Evolutionary conservation across 2,329 filamentous ascomycete species (phyloP).

Genomic region (Fusarium musae): DNA sequence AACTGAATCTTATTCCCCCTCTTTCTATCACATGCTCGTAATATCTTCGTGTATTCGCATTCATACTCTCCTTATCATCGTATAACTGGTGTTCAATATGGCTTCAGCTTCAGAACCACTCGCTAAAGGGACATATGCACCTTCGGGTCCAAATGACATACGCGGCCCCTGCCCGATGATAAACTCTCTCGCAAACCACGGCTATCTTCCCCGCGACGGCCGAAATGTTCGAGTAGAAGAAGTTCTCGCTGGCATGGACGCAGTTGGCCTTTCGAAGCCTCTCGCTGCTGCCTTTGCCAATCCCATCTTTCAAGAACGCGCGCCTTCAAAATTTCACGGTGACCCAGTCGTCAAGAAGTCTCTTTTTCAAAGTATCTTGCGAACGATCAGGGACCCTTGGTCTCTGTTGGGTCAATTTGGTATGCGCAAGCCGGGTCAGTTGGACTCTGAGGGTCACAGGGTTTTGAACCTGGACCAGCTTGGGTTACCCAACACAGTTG

Average conservation of each 20-base stretch:
- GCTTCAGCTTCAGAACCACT: conserved; percentile 14
- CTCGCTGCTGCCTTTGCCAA: conserved; percentile 37
- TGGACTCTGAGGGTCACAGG: conserved; percentile 26
- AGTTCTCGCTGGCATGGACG: conserved; percentile 27
- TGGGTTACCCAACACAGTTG: conserved; percentile 28
- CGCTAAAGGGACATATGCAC: conserved; percentile 32
- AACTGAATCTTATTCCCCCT: not conserved
- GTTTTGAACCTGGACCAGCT: conserved; percentile 40
- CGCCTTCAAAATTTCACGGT: conserved; percentile 9
- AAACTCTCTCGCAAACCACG: conserved; percentile 42
- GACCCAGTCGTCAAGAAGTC: conserved; percentile 1
- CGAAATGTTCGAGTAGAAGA: conserved; percentile 31
- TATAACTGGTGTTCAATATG: conserved; percentile 4
- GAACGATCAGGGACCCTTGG: conserved; percentile 31
- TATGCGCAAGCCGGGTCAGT: conserved; percentile 38
- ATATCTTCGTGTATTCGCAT: not conserved
- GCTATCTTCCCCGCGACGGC: conserved; percentile 40
- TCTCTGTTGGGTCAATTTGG: conserved; percentile 31
- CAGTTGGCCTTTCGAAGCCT: conserved; percentile 33
- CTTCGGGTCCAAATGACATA: conserved; percentile 30
- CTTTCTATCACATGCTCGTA: not conserved
- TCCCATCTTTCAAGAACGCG: conserved; percentile 38
- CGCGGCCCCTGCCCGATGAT: conserved; percentile 41
- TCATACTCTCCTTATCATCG: not conserved
- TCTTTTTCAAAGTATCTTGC: conserved; percentile 14